Percentiles rank a stretch among this genome's conserved stretches.
These are phyloP conservation scores for Wickerhamomyces subpelliculosus DNA, from an alignment of 805 yeast genomes.

Conservation along the genomic window DNA sequence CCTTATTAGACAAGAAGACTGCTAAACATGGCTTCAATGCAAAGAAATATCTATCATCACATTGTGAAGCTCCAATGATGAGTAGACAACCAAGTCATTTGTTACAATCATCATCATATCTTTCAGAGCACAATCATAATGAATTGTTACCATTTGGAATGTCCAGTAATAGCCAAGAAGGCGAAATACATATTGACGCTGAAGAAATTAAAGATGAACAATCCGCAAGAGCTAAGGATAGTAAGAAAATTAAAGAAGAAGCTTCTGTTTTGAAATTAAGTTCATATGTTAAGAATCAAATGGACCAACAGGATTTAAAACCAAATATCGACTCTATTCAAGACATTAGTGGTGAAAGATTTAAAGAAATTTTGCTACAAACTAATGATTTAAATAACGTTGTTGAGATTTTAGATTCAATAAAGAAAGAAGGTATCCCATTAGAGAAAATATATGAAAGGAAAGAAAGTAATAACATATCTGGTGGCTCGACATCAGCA, in stretches of 20 bases:
- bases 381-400: conserved; percentile 32
- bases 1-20: conserved; percentile 25
- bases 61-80: conserved; percentile 5
- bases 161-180: conserved; percentile 20
- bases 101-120: conserved; percentile 17
- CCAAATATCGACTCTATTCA: conserved; percentile 21
- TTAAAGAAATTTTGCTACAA: conserved; percentile 28
- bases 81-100: conserved; percentile 13
- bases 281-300: conserved; percentile 7
- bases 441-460: conserved; percentile 25
- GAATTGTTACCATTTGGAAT: conserved; percentile 32
- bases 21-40: conserved; percentile 1
- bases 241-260: conserved; percentile 17
- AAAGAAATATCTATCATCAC: neutral
- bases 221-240: conserved; percentile 11
- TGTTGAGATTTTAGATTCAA: conserved; percentile 28
- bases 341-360: conserved; percentile 28
- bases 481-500: neutral
- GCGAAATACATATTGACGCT: conserved; percentile 23
- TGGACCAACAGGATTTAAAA: conserved; percentile 15
- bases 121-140: conserved; percentile 24
- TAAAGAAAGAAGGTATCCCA: conserved; percentile 34
- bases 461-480: conserved; percentile 8
- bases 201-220: conserved; percentile 23
- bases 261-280: conserved; percentile 16